Evolutionary conservation across 148 eudicot genomes (phyloP).

Genomic region (Camellia granthamiana): DNA sequence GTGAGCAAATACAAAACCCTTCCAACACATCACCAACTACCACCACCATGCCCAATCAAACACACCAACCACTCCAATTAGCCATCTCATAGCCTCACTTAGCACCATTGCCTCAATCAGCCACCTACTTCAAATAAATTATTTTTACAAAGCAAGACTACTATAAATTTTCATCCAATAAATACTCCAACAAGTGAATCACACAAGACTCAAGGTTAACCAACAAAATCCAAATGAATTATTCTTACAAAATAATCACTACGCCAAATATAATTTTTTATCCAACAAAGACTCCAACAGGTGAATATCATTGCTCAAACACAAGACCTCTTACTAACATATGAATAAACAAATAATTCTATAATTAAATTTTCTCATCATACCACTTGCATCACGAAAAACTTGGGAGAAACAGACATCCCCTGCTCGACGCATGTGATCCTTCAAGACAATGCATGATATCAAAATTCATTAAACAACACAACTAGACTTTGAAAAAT

Average conservation of each 20-base stretch:
- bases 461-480: not conserved
- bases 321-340: not conserved
- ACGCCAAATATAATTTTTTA: not conserved
- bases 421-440: slow-evolving; percentile 98
- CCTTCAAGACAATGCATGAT: slow-evolving; percentile 40
- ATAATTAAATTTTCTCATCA: slow-evolving; percentile 5
- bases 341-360: not conserved
- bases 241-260: not conserved
- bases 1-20: too few relatives aligned
- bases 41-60: too few relatives aligned
- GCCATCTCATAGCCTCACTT: too few relatives aligned
- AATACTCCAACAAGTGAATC: not conserved
- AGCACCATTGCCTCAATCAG: too few relatives aligned
- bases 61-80: too few relatives aligned
- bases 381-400: slow-evolving; percentile 80
- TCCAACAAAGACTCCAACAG: not conserved
- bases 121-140: not conserved
- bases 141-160: too few relatives aligned
- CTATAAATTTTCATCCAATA: too few relatives aligned
- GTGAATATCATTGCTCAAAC: not conserved
- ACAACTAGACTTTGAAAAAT: not conserved
- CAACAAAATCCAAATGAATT: not conserved
- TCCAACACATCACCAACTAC: too few relatives aligned
- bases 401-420: slow-evolving; percentile 98
- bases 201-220: not conserved